Evolutionary conservation across 1,284 basidiomycete genomes (phyloP), one percentile per base, ranked within the genome.

Genomic region (Microbotryum silenes-acaulis): DNA sequence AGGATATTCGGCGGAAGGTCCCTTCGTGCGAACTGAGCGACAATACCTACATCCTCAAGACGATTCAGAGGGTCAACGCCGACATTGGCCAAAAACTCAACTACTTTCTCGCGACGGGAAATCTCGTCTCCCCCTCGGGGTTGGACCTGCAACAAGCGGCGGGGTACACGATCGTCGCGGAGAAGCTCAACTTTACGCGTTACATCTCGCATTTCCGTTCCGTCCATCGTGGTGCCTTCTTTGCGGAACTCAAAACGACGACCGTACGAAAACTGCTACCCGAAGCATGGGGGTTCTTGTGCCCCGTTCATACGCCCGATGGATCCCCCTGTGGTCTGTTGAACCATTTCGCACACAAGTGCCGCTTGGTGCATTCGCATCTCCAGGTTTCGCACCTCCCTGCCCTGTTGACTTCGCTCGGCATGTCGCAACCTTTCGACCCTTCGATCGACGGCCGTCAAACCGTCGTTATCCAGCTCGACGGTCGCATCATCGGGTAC

Each of bases 141-240:
- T 85, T 99, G 59, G 96, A 98, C 77, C 79, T 99, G 21, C 94
- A 98, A 75, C 96, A 99, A 78, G 88, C 91, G 0, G 88, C 90
- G 20, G 96, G 96, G 52, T 98, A 96, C 78, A 97, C 96, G 5
- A 94, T 99, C 71, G 89, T 98, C 51, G 96, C 94, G 3, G 96
- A 99, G 78, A 98, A 98, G 78, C 82, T 99, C 67, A 99, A 99
- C 77, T 99, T 94, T 84, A 88, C 89, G 73, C 91, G 96, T 53
- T 99, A 97, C 77, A 91, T 99, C 75, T 89, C 89, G 72, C 96
- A 99, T 78, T 99, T 99, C 81, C 83, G 96, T 60, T 97, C 90
- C 75, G 93, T 99, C 50, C 96, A 99, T 78, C 89, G 96, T 79
- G 96, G 96, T 77, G 92, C 96, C 50, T 99, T 99, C 84, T 99